phyloP scores from a whole-genome alignment of 176 grass and related monocot genomes.

The Aegilops umbellulata region DNA sequence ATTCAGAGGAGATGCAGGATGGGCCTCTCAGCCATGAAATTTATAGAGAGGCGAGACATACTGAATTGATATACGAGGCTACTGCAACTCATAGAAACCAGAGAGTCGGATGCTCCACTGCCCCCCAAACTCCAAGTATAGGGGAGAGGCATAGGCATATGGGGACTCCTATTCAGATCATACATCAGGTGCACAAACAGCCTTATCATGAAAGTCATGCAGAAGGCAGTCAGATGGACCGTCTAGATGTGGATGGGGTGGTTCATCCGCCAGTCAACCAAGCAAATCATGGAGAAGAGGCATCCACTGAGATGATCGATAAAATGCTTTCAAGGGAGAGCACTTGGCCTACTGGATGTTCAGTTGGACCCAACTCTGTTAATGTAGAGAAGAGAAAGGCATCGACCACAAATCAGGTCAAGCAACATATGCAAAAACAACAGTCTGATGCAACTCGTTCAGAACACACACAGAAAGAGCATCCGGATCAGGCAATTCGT shows the following conservation, averaged over 20 bases:
- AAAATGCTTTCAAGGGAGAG: not conserved
- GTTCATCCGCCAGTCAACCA: not conserved
- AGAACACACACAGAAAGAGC: not conserved
- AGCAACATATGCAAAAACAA: not conserved
- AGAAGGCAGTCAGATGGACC: not conserved
- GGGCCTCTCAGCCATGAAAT: conserved; percentile 2
- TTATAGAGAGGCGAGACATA: not conserved
- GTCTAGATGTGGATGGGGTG: not conserved
- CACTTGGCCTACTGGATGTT: not conserved
- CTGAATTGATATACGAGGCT: not conserved
- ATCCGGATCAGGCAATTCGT: not conserved
- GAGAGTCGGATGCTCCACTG: not conserved
- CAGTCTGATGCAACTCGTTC: not conserved
- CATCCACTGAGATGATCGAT: not conserved
- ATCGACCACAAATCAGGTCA: not conserved
- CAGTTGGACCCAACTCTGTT: not conserved
- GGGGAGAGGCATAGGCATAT: not conserved
- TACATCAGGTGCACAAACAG: not conserved
- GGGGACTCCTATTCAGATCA: not conserved
- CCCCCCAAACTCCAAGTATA: not conserved
- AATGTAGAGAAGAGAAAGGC: not conserved
- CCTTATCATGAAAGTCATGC: not conserved
- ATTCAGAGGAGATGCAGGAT: not conserved
- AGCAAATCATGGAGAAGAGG: conserved; percentile 8
- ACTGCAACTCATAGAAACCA: conserved; percentile 2